These are phyloP conservation scores for Mycena sp. DNA, from an alignment of 1,284 basidiomycete species.

Conservation along the genomic window DNA sequence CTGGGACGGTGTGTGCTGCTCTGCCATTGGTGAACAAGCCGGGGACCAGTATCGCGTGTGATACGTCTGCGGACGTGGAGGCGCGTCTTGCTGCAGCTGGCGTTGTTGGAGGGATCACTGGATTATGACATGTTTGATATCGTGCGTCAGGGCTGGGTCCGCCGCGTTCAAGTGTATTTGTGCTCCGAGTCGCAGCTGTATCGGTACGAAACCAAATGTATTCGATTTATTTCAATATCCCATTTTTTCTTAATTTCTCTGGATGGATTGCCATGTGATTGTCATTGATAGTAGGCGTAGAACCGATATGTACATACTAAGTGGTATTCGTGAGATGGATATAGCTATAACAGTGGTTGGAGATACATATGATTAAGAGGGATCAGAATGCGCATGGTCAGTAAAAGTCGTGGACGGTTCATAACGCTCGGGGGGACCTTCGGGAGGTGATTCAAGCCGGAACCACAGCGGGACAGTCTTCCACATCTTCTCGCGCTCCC, in stretches of 20 bases:
- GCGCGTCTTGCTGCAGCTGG: conserved; percentile 41
- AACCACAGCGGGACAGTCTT: conserved; percentile 70
- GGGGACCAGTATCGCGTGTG: conserved; percentile 54
- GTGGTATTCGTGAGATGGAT: background rate
- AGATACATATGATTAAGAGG: conserved; percentile 2
- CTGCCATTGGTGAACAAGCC: conserved; percentile 58
- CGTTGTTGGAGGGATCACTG: conserved; percentile 9
- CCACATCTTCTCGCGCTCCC: conserved; percentile 79
- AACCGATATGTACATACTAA: background rate
- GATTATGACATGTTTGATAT: background rate
- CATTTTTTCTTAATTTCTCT: too few species aligned
- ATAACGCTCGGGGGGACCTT: conserved; percentile 9
- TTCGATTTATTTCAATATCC: background rate
- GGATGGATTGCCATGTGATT: too few species aligned
- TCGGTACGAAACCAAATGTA: conserved; percentile 18
- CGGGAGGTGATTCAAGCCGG: conserved; percentile 43
- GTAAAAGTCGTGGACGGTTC: background rate
- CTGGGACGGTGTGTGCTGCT: conserved; percentile 49
- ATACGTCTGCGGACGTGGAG: conserved; percentile 45
- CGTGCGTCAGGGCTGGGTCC: background rate
- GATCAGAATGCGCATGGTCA: background rate
- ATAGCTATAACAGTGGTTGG: conserved; percentile 9
- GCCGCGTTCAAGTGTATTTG: background rate
- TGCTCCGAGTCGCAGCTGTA: background rate
- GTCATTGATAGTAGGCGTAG: background rate